Percentiles rank a stretch among this genome's conserved stretches.
Evolutionary conservation across 2,329 filamentous ascomycete species (phyloP).

Genomic region (Nigrospora sphaerica): DNA sequence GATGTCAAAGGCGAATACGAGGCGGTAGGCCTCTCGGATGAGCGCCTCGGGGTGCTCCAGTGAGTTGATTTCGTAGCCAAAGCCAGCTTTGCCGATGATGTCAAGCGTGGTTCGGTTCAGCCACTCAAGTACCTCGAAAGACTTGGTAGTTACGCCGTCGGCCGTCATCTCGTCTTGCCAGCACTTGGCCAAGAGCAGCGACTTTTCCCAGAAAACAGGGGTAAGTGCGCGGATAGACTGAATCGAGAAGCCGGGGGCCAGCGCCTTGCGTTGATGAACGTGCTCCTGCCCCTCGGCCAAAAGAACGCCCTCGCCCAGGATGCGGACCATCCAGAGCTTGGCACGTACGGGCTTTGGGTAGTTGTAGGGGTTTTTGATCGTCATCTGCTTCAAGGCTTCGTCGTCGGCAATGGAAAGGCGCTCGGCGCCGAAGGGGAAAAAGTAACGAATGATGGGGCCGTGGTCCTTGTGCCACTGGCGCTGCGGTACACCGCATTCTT

Average conservation of each 20-base stretch:
- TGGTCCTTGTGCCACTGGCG: conserved; percentile 32
- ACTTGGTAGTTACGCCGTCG: conserved; percentile 18
- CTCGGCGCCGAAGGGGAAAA: conserved; percentile 36
- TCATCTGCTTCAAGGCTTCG: conserved; percentile 35
- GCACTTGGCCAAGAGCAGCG: conserved; percentile 32
- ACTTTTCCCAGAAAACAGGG: conserved; percentile 33
- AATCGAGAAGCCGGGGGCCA: conserved; percentile 29
- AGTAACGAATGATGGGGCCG: conserved; percentile 35
- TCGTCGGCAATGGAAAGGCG: conserved; percentile 35
- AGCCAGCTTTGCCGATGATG: conserved; percentile 33
- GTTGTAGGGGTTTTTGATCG: conserved; percentile 32
- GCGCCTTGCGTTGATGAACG: conserved; percentile 29
- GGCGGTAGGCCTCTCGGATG: conserved; percentile 30
- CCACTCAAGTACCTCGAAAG: conserved; percentile 31
- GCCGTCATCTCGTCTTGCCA: conserved; percentile 27
- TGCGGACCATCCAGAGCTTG: conserved; percentile 32
- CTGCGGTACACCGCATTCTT: conserved; percentile 33
- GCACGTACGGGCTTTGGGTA: conserved; percentile 28
- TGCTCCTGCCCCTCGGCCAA: conserved; percentile 35
- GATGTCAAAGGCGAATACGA: conserved; percentile 33
- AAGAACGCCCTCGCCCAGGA: conserved; percentile 35
- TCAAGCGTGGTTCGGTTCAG: conserved; percentile 35
- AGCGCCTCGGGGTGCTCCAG: conserved; percentile 27
- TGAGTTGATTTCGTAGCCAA: conserved; percentile 31
- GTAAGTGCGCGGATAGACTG: conserved; percentile 27